These are phyloP conservation scores for Heliosperma pusillum DNA, from an alignment of 148 eudicot species.

Conservation along the genomic window DNA sequence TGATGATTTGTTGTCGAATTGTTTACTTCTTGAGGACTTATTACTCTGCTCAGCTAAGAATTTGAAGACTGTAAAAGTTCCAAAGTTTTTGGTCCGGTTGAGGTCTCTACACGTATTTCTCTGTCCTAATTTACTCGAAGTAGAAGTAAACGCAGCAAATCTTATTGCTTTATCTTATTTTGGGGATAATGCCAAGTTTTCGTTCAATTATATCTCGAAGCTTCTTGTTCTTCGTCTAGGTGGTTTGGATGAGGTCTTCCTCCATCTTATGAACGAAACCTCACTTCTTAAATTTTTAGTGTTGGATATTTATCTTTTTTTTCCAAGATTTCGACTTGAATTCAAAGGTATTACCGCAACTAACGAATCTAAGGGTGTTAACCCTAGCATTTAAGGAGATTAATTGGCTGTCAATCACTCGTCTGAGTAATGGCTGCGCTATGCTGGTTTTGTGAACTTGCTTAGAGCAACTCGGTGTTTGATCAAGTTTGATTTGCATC, in stretches of 20 bases:
- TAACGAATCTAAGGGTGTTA: constrained; percentile 4
- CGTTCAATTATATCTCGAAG: constrained; percentile 17
- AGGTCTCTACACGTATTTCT: constrained; percentile 11
- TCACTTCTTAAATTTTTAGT: not conserved
- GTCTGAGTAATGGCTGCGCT: constrained; percentile 1
- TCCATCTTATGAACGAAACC: constrained; percentile 8
- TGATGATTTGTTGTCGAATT: constrained; percentile 20
- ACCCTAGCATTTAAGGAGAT: too few relatives aligned
- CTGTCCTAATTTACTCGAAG: not conserved
- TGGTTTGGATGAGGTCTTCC: constrained; percentile 10
- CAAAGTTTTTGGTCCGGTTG: constrained; percentile 8
- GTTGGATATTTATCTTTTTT: constrained; percentile 16
- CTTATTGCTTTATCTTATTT: constrained; percentile 8
- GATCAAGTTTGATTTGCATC: constrained; percentile 5
- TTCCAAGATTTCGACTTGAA: not conserved
- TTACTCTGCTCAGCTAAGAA: constrained; percentile 15
- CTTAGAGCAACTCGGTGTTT: constrained; percentile 15
- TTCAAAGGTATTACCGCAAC: constrained; percentile 18
- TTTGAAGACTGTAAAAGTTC: constrained; percentile 2
- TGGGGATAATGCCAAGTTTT: not conserved
- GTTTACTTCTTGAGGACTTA: constrained; percentile 13
- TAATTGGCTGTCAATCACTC: constrained; percentile 16
- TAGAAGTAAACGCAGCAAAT: constrained; percentile 20
- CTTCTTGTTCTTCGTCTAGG: not conserved
- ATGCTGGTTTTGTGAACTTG: not conserved